Percentiles rank a stretch among this genome's conserved stretches.
Conservation (phyloP, 2,329 filamentous ascomycete genomes). For the Boeremia lycopersici region DNA sequence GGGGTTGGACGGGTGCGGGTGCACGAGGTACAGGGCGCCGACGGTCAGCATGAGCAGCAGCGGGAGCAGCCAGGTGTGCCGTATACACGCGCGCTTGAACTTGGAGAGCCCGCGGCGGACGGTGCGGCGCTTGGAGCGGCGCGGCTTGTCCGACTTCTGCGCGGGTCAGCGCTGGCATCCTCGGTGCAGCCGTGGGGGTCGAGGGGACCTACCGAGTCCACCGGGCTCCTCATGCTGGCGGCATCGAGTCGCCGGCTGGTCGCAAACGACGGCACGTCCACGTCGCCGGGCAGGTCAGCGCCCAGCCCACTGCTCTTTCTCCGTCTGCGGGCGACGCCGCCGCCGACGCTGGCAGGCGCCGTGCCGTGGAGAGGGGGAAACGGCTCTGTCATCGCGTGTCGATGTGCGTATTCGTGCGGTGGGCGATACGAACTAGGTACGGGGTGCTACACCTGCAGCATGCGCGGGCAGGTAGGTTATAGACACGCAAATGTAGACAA, state of each 20-base stretch:
- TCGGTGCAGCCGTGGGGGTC: not conserved
- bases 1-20: slow-evolving; percentile 79
- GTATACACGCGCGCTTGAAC: slow-evolving; percentile 53
- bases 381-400: slow-evolving; percentile 36
- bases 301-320: slow-evolving; percentile 57
- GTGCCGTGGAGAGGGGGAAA: slow-evolving; percentile 39
- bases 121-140: slow-evolving; percentile 55
- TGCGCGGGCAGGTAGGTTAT: not conserved
- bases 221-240: slow-evolving; percentile 8
- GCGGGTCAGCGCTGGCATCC: slow-evolving; percentile 7
- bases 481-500: not conserved
- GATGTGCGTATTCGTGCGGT: not conserved
- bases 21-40: slow-evolving; percentile 71
- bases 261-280: slow-evolving; percentile 56
- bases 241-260: slow-evolving; percentile 42
- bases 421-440: not conserved
- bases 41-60: slow-evolving; percentile 70
- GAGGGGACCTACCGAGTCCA: slow-evolving; percentile 24
- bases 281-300: slow-evolving; percentile 60
- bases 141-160: slow-evolving; percentile 34
- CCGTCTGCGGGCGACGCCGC: slow-evolving; percentile 36
- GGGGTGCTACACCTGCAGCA: not conserved
- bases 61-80: slow-evolving; percentile 70
- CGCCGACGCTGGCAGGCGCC: slow-evolving; percentile 16
- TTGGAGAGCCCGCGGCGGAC: slow-evolving; percentile 52